Conservation (phyloP, 306 rosid species). For the Ochetophila trinervis region DNA sequence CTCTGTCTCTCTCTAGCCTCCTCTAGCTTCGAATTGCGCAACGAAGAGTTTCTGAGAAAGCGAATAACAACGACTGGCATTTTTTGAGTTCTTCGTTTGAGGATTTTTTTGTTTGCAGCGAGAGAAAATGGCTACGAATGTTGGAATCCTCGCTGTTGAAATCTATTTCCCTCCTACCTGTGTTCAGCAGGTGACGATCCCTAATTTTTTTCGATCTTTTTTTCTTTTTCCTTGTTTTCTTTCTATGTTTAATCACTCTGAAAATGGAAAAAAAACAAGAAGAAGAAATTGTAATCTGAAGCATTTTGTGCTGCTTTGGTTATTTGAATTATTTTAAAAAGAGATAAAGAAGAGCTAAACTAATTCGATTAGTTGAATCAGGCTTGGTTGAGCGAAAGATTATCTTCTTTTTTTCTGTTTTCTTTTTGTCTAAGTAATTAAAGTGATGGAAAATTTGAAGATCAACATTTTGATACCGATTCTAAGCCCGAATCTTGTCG, state of each 20-base stretch:
- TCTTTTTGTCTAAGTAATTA: not conserved
- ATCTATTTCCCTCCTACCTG: slow-evolving; percentile 88
- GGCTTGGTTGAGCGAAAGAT: not conserved
- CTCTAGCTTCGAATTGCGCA: too few relatives aligned
- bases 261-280: not conserved
- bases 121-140: slow-evolving; percentile 67
- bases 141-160: slow-evolving; percentile 90
- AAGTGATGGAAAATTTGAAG: not conserved
- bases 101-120: not conserved
- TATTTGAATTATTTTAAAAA: too few relatives aligned
- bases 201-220: not conserved
- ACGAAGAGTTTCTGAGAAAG: too few relatives aligned
- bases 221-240: not conserved
- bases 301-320: not conserved
- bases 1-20: not conserved
- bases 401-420: not conserved
- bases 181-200: slow-evolving; percentile 71
- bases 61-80: not conserved
- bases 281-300: not conserved
- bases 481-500: not conserved
- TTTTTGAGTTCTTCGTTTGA: not conserved
- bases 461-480: not conserved
- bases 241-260: not conserved
- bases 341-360: not conserved
- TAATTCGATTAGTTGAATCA: not conserved